phyloP scores from a whole-genome alignment of 305 asterid genomes.

The Fraxinus platypoda region DNA sequence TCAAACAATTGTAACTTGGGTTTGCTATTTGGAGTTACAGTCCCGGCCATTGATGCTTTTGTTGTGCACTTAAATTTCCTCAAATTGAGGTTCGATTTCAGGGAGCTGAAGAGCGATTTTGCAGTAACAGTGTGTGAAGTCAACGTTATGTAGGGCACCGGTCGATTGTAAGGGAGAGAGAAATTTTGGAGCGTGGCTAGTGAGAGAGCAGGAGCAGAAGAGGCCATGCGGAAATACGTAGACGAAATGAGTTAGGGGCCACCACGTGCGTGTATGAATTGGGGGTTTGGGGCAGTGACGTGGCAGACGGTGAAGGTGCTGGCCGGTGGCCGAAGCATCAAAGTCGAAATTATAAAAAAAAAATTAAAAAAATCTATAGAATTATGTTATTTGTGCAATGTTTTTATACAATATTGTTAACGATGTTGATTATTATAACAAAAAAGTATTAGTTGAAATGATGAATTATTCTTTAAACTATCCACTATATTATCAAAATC shows the following conservation, averaged over 20 bases:
- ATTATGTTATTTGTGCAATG: too few relatives aligned
- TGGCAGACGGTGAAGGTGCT: not conserved
- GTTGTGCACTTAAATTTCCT: constrained; percentile 13
- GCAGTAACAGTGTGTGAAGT: constrained; percentile 2
- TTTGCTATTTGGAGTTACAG: constrained; percentile 20
- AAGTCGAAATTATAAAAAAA: too few relatives aligned
- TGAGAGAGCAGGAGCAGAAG: constrained; percentile 15
- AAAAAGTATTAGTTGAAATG: not conserved
- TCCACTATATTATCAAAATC: not conserved
- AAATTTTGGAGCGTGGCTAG: constrained; percentile 10
- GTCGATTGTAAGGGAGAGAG: constrained; percentile 18
- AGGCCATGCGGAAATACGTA: constrained; percentile 13
- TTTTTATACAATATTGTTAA: not conserved
- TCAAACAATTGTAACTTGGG: constrained; percentile 26
- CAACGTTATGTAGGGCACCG: constrained; percentile 22
- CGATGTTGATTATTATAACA: not conserved
- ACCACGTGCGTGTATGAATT: constrained; percentile 11
- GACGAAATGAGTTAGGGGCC: not conserved
- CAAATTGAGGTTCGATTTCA: not conserved
- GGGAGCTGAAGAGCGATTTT: constrained; percentile 12
- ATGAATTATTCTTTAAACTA: too few relatives aligned
- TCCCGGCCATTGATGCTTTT: constrained; percentile 39
- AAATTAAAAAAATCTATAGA: too few relatives aligned
- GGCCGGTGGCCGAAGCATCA: not conserved
- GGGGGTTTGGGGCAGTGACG: not conserved